Evolutionary conservation across 805 yeast species (phyloP), one percentile per base, ranked within the genome.

Genomic region (Wickerhamomyces hampshirensis): DNA sequence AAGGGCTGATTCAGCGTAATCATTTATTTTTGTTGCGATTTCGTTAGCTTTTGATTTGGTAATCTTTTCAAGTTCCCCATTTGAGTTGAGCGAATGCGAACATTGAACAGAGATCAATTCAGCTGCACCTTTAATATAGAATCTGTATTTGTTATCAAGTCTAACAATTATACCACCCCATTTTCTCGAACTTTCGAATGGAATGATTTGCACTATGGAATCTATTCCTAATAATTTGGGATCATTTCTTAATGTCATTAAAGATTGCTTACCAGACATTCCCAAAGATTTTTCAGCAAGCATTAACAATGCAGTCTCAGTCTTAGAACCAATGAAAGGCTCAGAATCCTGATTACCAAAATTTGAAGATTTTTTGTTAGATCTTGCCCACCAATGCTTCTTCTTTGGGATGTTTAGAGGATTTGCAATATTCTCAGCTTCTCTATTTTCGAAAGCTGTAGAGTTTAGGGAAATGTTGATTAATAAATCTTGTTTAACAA

Each of bases 41-140:
- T 46, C 56, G 51, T 47, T 34, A 32, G 51, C 49, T 3, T 62
- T 60, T 50, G 58, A 43, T 48, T 46, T 41, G 39, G 44, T 28
- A 38, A 48, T 31, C 18, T 42, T 23, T 13, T 24, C 14, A 9
- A 11, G 8, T 2, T 42, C 23, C 8, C 65, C 69, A 37, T 63
- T 58, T 3, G 62, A 47, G 16, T 55, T 46, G 11, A 51, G 47
- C 40, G 58, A 59, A 39, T 52, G 66, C 3, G 73, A 61, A 56
- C 95, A 83, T 48, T 72, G 65, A 16, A 69, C 67, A 44, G 84
- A 69, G 11, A 93, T 72, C 42, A 93, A 74, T 62, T 93, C 99
- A 1, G 97, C 89, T 2, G 98, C 98, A 44, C 99, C 98, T 64
- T 93, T 93, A 39, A 85, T 65, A 44, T 73, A 80, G 36, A 87